phyloP scores from a whole-genome alignment of 2,329 filamentous ascomycete species.

The Cercospora sojina region DNA sequence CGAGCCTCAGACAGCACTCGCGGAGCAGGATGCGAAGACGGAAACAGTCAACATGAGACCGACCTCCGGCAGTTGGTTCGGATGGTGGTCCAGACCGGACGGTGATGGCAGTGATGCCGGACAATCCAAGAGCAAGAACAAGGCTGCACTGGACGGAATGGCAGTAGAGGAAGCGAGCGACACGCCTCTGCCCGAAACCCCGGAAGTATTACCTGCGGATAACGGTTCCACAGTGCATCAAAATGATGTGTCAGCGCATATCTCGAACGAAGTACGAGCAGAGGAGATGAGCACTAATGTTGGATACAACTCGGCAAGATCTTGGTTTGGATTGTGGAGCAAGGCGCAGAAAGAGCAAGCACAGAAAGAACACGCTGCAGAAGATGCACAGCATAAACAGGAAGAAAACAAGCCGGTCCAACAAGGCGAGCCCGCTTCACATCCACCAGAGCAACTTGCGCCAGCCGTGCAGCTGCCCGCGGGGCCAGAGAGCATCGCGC shows the following conservation, averaged over 20 bases:
- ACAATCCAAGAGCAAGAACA: slow-evolving; percentile 34
- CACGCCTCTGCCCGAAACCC: slow-evolving; percentile 44
- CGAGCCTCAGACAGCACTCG: slow-evolving; percentile 43
- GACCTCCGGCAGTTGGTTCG: slow-evolving; percentile 43
- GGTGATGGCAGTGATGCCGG: slow-evolving; percentile 43
- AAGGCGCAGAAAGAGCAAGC: slow-evolving; percentile 46
- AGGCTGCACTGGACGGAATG: slow-evolving; percentile 28
- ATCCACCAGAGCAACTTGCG: slow-evolving; percentile 1
- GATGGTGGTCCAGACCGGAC: slow-evolving; percentile 54
- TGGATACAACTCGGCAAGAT: slow-evolving; percentile 31
- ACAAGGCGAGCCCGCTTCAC: slow-evolving; percentile 9
- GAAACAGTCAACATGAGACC: slow-evolving; percentile 27
- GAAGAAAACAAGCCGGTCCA: slow-evolving; percentile 4
- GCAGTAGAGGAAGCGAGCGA: slow-evolving; percentile 41
- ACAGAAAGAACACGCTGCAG: slow-evolving; percentile 43
- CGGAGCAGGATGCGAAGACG: slow-evolving; percentile 27
- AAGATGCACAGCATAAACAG: slow-evolving; percentile 27
- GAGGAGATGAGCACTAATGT: slow-evolving; percentile 26
- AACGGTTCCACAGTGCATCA: slow-evolving; percentile 1
- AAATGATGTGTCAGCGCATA: slow-evolving; percentile 9
- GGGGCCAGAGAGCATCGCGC: slow-evolving; percentile 14
- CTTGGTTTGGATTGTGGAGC: slow-evolving; percentile 54
- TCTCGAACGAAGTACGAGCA: slow-evolving; percentile 20
- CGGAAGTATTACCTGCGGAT: slow-evolving; percentile 21
- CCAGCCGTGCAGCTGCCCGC: slow-evolving; percentile 22